Base-by-base conservation (phyloP, 805 yeast genomes). In the Ogataea salicorniae region DNA sequence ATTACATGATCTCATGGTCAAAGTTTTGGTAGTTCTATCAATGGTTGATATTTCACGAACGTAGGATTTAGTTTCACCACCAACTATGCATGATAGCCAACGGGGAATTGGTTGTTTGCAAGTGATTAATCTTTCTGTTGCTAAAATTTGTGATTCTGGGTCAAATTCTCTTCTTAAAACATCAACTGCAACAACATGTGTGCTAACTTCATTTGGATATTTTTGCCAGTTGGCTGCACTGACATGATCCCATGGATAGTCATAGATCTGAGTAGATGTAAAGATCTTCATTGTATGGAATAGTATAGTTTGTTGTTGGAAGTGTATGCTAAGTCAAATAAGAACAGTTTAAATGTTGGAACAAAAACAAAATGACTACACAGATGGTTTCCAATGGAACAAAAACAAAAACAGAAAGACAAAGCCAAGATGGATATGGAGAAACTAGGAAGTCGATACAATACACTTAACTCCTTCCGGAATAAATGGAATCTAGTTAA, bases 151-250 rank as follows among this genome's bases (percentile, higher is more conserved):
- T 1, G 77, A 74, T 7, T 64, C 68, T 1, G 74, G 68, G 55
- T 80, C 77, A 18, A 89, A 60, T 57, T 83, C 89, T 53, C 98
- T 75, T 49, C 85, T 74, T 33, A 92, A 67, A 1, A 89, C 88
- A 63, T 92, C 99, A 17, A 94, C 98, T 1, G 94, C 94, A 29
- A 88, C 84, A 9, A 92, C 99, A 66, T 92, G 99, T 0, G 95
- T 79, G 7, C 96, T 83, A 49, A 84, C 74, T 57, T 90, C 95
- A 63, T 94, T 92, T n/a, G 99, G 99, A 68, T 92, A 92, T 58
- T 92, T 92, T 55, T 79, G 81, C 99, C 99, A 92, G 67, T 91
- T 90, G 44, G 98, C 97, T 1, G 95, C 90, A 0, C 96, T 85
- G 23, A 92, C 96, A 57, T 86, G 89, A 23, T 86, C 95, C 97